Conservation (phyloP, 2,329 filamentous ascomycete genomes). For the Neofusicoccum kwambonambiense region DNA sequence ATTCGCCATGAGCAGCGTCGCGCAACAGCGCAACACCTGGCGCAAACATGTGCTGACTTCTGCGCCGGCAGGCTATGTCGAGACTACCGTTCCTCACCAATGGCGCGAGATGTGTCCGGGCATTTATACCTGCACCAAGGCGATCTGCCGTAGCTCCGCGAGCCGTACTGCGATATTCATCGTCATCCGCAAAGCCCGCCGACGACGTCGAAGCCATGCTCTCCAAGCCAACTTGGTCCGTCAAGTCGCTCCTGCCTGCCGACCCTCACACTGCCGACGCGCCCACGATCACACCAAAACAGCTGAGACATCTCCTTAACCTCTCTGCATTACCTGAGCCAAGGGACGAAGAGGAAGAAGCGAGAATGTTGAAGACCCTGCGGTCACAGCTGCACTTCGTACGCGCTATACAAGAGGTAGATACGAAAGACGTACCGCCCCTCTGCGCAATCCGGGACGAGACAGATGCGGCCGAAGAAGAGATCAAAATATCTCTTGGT, state of each 20-base stretch:
- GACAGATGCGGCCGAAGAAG: slow-evolving; percentile 55
- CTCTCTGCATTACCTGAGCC: slow-evolving; percentile 84
- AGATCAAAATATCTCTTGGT: slow-evolving; percentile 60
- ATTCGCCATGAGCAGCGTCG: neutral
- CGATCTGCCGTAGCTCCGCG: neutral
- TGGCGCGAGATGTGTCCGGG: neutral
- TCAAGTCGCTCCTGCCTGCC: slow-evolving; percentile 67
- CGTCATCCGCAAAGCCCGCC: neutral
- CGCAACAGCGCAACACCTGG: neutral
- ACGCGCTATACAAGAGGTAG: slow-evolving; percentile 75
- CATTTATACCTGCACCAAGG: neutral
- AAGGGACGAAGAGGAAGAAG: slow-evolving; percentile 60
- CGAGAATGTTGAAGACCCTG: slow-evolving; percentile 70
- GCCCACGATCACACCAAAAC: slow-evolving; percentile 57
- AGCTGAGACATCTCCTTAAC: slow-evolving; percentile 80
- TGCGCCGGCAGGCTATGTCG: neutral
- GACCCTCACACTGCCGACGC: slow-evolving; percentile 29
- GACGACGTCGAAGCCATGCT: slow-evolving; percentile 48
- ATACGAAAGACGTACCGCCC: slow-evolving; percentile 71
- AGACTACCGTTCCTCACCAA: neutral
- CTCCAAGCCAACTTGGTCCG: slow-evolving; percentile 77
- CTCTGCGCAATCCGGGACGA: slow-evolving; percentile 81
- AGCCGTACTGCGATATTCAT: neutral
- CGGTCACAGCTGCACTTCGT: slow-evolving; percentile 87
- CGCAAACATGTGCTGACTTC: neutral